Evolutionary conservation across 495 filamentous ascomycete genomes (phyloP).

Genomic region (Penicillium diatomitis): DNA sequence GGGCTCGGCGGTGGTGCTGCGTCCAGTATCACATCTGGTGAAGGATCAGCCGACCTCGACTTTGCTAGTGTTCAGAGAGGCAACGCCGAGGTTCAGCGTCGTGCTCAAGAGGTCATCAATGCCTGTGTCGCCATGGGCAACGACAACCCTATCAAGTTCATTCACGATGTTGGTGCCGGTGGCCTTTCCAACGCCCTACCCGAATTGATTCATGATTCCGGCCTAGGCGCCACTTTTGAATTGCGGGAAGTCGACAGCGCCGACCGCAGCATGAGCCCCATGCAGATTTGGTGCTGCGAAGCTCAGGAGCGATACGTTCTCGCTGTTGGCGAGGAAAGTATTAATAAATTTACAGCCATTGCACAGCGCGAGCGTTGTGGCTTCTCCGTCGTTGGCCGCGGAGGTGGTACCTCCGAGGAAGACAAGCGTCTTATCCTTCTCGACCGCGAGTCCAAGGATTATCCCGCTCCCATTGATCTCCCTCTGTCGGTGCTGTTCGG

Average conservation of each 20-base stretch:
- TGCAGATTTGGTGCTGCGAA: slow-evolving; percentile 96
- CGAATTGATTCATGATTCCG: slow-evolving; percentile 85
- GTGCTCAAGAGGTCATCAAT: slow-evolving; percentile 96
- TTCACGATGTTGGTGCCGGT: slow-evolving; percentile 95
- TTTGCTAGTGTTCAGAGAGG: slow-evolving; percentile 90
- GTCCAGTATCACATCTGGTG: slow-evolving; percentile 79
- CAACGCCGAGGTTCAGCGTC: slow-evolving; percentile 89
- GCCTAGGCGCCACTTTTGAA: slow-evolving; percentile 81
- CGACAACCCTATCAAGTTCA: slow-evolving; percentile 84
- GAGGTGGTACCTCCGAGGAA: slow-evolving; percentile 50
- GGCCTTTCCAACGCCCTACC: slow-evolving; percentile 89
- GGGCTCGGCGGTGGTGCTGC: slow-evolving; percentile 92
- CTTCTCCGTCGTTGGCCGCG: slow-evolving; percentile 84
- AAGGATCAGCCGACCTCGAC: slow-evolving; percentile 82
- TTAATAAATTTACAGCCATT: slow-evolving; percentile 79
- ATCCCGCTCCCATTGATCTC: slow-evolving; percentile 75
- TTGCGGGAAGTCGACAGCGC: slow-evolving; percentile 84
- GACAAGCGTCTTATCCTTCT: slow-evolving; percentile 66
- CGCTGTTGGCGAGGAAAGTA: slow-evolving; percentile 63
- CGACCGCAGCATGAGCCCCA: slow-evolving; percentile 82
- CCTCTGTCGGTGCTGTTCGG: slow-evolving; percentile 90
- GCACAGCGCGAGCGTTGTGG: slow-evolving; percentile 82
- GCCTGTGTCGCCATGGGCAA: slow-evolving; percentile 75
- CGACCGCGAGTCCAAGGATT: slow-evolving; percentile 70
- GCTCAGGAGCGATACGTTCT: slow-evolving; percentile 94